Percentiles rank a stretch among this genome's conserved stretches.
Evolutionary conservation across 192 early-diverging fungal species (phyloP).

Genomic region (Rhizoclosmatium globosum): DNA sequence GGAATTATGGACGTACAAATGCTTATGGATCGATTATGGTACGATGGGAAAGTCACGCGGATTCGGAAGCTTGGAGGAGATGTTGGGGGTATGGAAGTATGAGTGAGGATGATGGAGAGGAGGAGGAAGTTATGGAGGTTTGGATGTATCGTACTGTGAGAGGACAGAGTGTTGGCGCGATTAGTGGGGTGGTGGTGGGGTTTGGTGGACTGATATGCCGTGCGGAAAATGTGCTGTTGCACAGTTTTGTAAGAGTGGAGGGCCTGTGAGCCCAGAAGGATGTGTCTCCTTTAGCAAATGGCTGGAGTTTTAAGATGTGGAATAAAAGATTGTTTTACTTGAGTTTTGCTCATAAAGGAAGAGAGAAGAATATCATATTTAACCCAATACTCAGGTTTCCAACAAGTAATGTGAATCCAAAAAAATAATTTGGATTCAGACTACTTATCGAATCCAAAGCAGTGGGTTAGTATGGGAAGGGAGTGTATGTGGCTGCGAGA

Average conservation of each 20-base stretch:
- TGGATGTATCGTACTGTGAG: slow-evolving; percentile 81
- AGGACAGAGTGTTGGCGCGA: slow-evolving; percentile 37
- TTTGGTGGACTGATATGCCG: slow-evolving; percentile 78
- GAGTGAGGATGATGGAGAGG: slow-evolving; percentile 57
- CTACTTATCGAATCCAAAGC: too few relatives aligned
- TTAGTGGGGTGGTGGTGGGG: too few relatives aligned
- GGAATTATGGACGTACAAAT: slow-evolving; percentile 74
- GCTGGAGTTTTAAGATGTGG: slow-evolving; percentile 67
- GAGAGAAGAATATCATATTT: background rate
- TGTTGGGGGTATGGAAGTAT: slow-evolving; percentile 41
- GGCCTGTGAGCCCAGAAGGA: slow-evolving; percentile 76
- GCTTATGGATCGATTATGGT: slow-evolving; percentile 84
- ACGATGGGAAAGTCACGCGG: slow-evolving; percentile 84
- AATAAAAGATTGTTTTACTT: too few relatives aligned
- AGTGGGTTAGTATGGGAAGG: too few relatives aligned
- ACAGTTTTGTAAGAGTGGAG: slow-evolving; percentile 75
- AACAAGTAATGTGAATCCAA: too few relatives aligned
- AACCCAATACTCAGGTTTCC: too few relatives aligned
- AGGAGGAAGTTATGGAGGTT: slow-evolving; percentile 50
- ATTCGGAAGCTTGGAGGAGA: slow-evolving; percentile 59
- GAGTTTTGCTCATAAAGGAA: background rate
- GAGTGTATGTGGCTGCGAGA: too few relatives aligned
- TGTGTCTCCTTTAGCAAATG: slow-evolving; percentile 86
- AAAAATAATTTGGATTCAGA: too few relatives aligned
- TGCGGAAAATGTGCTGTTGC: slow-evolving; percentile 91